Evolutionary conservation across 345 rosid species (phyloP).

Genomic region (Dipteronia sinensis): DNA sequence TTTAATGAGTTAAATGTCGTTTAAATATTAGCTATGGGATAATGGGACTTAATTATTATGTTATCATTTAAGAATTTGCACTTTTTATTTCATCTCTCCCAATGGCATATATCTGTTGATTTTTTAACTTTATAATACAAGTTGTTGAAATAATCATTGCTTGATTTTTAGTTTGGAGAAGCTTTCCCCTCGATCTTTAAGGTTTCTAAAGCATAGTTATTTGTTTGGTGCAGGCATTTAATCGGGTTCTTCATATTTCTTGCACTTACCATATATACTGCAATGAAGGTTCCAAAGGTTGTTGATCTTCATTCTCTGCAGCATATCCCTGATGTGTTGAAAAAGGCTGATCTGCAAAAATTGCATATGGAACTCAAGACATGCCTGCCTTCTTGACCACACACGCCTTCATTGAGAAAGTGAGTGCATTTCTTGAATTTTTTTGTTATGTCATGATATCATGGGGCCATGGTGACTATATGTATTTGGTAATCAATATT

Average conservation of each 20-base stretch:
- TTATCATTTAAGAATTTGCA: not conserved
- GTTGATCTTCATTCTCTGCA: conserved; percentile 81
- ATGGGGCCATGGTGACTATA: conserved; percentile 89
- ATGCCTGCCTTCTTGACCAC: conserved; percentile 71
- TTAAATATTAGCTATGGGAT: not conserved
- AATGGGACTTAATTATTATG: not conserved
- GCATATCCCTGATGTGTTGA: conserved; percentile 65
- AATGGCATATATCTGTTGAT: not conserved
- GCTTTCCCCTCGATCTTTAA: not conserved
- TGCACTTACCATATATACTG: conserved; percentile 84
- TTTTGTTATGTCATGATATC: conserved; percentile 42
- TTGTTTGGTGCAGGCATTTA: conserved; percentile 72
- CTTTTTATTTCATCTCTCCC: not conserved
- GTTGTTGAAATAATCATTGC: not conserved
- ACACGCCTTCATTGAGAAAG: conserved; percentile 31
- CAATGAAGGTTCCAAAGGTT: conserved; percentile 71
- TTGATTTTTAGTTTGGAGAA: conserved; percentile 3
- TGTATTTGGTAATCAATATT: conserved; percentile 57
- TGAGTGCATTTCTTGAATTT: too few species aligned
- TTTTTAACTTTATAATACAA: not conserved
- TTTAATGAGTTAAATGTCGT: not conserved
- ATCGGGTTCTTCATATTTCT: conserved; percentile 98
- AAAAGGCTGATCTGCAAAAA: conserved; percentile 76
- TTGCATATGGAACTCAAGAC: conserved; percentile 58
- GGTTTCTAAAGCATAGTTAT: not conserved